Conservation (phyloP, 306 rosid species). For the Glycine tomentella region DNA sequence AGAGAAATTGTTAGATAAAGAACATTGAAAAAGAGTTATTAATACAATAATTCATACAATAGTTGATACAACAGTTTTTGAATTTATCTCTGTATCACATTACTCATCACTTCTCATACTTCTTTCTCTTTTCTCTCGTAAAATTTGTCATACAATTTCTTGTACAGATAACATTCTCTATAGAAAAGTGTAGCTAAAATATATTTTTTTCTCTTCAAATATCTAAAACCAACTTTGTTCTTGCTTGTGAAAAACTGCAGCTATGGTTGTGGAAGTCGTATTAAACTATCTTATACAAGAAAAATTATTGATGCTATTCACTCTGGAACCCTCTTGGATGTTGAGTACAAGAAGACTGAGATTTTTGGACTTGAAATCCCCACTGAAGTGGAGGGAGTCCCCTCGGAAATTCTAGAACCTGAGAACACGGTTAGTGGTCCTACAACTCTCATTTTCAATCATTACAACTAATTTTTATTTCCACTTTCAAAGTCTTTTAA, state of each 20-base stretch:
- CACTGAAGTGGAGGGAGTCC: constrained; percentile 73
- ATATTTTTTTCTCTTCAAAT: neutral
- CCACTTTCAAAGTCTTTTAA: neutral
- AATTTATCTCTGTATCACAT: too few relatives aligned
- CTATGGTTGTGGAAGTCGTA: constrained; percentile 77
- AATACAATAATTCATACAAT: too few relatives aligned
- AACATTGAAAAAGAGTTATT: too few relatives aligned
- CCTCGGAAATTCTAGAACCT: constrained; percentile 78
- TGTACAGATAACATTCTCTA: neutral
- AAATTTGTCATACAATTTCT: neutral
- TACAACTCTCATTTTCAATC: neutral
- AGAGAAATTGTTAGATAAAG: too few relatives aligned
- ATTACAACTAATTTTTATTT: neutral
- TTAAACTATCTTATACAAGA: constrained; percentile 78
- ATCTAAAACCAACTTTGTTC: neutral
- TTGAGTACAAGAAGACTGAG: constrained; percentile 66
- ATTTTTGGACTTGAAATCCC: constrained; percentile 90
- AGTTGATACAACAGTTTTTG: too few relatives aligned
- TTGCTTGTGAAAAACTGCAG: constrained; percentile 50
- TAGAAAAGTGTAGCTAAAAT: neutral
- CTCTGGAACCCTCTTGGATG: constrained; percentile 70
- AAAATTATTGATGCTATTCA: constrained; percentile 90
- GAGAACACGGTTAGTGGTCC: constrained; percentile 67
- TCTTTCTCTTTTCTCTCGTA: too few relatives aligned
- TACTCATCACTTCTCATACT: too few relatives aligned